Conservation (phyloP, 257 asterid genomes). For the Eustoma russellianum region DNA sequence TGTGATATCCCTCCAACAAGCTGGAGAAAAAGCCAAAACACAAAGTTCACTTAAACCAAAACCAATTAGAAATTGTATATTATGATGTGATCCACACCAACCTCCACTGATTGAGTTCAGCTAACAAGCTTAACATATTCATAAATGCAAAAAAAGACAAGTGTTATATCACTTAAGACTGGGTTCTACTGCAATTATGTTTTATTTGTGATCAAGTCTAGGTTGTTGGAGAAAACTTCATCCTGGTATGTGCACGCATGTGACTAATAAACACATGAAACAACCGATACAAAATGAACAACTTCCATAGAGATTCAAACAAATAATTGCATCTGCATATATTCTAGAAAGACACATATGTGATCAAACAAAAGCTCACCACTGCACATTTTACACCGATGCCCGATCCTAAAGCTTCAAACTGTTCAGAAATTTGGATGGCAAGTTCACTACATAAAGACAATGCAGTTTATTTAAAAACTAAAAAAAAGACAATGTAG, state of each 20-base stretch:
- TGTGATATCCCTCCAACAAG: constrained; percentile 80
- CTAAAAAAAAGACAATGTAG: neutral
- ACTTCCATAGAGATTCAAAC: no score
- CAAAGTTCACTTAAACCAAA: constrained; percentile 2
- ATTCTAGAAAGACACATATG: neutral
- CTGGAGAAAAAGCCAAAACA: constrained; percentile 29
- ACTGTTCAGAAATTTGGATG: constrained; percentile 77
- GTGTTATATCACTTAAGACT: no score
- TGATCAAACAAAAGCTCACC: constrained; percentile 22
- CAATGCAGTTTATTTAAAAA: neutral
- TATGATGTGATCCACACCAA: neutral
- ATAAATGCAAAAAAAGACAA: neutral
- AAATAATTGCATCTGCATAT: neutral
- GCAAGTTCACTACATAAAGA: constrained; percentile 59
- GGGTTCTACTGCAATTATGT: no score
- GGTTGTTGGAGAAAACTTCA: no score
- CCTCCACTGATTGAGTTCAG: no score
- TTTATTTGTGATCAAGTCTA: no score
- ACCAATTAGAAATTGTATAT: neutral
- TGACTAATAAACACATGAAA: no score
- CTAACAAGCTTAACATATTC: neutral
- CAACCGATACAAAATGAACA: no score
- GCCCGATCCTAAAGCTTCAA: constrained; percentile 82
- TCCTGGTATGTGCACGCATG: no score
- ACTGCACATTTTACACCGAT: constrained; percentile 70